These are phyloP conservation scores for Nicotiana rustica DNA, from an alignment of 305 asterid species.

Conservation along the genomic window DNA sequence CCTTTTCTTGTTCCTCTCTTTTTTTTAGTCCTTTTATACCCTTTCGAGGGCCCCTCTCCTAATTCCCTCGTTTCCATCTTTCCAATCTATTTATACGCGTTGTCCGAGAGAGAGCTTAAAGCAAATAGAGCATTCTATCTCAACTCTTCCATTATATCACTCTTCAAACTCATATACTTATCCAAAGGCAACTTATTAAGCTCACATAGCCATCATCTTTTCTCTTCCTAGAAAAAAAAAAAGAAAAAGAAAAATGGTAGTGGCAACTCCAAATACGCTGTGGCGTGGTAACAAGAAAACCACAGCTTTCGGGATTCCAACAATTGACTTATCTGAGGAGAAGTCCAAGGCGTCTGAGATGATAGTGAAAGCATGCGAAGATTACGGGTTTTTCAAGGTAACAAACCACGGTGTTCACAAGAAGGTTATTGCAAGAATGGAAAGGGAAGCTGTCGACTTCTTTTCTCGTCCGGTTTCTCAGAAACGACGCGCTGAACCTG, in stretches of 20 bases:
- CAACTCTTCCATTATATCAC: background rate
- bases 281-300: slow-evolving; percentile 44
- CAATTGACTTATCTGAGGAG: slow-evolving; percentile 53
- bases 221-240: background rate
- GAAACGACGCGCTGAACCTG: slow-evolving; percentile 58
- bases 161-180: background rate
- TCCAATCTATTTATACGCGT: slow-evolving; percentile 23
- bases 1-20: background rate
- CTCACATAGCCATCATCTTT: background rate
- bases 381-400: slow-evolving; percentile 68
- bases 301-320: slow-evolving; percentile 53
- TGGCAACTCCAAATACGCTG: slow-evolving; percentile 47
- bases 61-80: slow-evolving; percentile 19
- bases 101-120: background rate
- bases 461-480: slow-evolving; percentile 53
- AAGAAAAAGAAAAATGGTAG: slow-evolving; percentile 34
- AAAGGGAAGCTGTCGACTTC: slow-evolving; percentile 49
- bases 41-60: background rate
- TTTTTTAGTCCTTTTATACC: background rate
- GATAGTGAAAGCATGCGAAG: slow-evolving; percentile 60
- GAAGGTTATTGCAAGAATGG: slow-evolving; percentile 48
- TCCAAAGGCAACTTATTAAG: background rate
- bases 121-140: background rate
- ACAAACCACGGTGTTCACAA: slow-evolving; percentile 62
- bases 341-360: slow-evolving; percentile 42